Base-by-base conservation (phyloP, 371 early-diverging fungal species). In the Mucor velutinosus region DNA sequence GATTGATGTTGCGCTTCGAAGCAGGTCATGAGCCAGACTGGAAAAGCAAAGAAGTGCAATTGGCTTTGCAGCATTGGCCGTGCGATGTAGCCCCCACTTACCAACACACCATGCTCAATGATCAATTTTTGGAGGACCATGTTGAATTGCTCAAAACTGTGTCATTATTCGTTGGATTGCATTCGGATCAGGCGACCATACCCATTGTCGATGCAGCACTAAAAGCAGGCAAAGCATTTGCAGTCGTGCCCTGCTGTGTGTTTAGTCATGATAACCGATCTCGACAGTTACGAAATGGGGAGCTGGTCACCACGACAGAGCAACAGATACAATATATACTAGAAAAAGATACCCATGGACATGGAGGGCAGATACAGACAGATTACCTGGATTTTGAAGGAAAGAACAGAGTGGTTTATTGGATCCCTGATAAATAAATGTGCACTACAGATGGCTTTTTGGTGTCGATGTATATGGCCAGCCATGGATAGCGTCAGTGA, bases 121-220 rank as follows among this genome's bases (percentile, higher is more conserved):
- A 80, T n/a, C 47, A 30, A 10, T 86, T 87, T 63, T n/a, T 86
- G 47, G 32, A 49, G 8, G 49, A 70, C 4, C 73, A 84, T 51
- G 45, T 64, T 1, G 72, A 73, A 0, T 37, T 82, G 8, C 27
- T 88, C 19, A 53, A 55, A 2, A 58, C 49, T 0, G 70, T 76
- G 0, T 75, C 81, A 2, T 66, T 86, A 7, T 60, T 88, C 29
- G 71, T 86, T 35, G 88, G 88, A 0, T 69, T 88, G 7, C 88
- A 88, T 68, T 78, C 88, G 5, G 88, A 88, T 67, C 84, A 86
- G 55, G 88, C 88, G 0, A 88, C 88, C 1, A 84, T 86, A 12
- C 83, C 84, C 0, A 86, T 88, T 67, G 86, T 88, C 6, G 80
- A 84, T 30, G 69, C 72, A 5, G 87, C 88, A 0, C 62, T 88